Evolutionary conservation across 2,329 filamentous ascomycete species (phyloP), one percentile per base, ranked within the genome.

Genomic region (Tothia fuscella): DNA sequence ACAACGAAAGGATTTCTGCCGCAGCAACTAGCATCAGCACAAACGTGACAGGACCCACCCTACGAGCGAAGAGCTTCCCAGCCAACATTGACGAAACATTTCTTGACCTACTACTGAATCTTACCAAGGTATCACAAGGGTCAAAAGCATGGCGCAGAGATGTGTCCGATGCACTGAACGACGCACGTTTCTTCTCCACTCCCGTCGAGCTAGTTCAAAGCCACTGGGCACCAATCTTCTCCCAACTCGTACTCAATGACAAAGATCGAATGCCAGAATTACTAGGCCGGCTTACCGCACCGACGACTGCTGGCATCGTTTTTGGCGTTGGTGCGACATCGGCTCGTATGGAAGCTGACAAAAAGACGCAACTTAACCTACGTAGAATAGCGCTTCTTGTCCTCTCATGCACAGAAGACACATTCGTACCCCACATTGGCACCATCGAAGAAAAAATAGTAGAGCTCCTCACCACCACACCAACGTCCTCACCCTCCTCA

Each of bases 271-370:
- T 98, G 62, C 68, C 79, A 0, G 91, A 98, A 47, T 67, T 95
- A 3, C 63, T 96, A 6, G 70, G 74, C 28, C 80, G 86, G 16
- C 74, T 98, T 47, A 79, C 79, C 5, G 75, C 88, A 3, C 91
- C 91, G 5, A 86, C 88, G 1, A 89, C 88, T 12, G 91, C 93
- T 0, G 91, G 91, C 6, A 93, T 98, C 51, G 89, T 98, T 57
- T 98, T 98, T 54, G 91, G 91, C n/a, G 91, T 98, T 1, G 93
- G 93, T 9, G 91, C 91, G 5, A 87, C 85, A 17, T 93, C 88
- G 32, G 91, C 91, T 26, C 74, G 91, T 45, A 74, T 93, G n/a
- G 91, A 98, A 62, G 87, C 93, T 5, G 91, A 98, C 60, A 80
- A 88, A 44, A 91, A 82, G 61, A 87, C 88, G 1, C 89, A 96